Base-by-base conservation (phyloP, 2,329 filamentous ascomycete genomes). In the Diaporthe batatas region DNA sequence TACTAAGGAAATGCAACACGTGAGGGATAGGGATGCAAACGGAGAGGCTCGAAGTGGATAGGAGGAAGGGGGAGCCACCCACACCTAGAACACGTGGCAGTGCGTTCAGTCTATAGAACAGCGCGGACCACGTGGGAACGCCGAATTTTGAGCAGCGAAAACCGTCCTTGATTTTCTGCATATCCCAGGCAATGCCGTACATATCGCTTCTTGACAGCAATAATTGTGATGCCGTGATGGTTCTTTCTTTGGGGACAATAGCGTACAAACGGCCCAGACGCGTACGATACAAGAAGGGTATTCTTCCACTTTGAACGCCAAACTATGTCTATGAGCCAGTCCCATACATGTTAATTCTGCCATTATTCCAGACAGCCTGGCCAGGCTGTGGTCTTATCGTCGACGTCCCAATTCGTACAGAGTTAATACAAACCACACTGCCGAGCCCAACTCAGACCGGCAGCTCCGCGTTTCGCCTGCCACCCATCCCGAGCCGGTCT, bases 391-490 rank as follows among this genome's bases (percentile, higher is more conserved):
- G 23, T 34, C 47, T 71, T 71, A 32, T 51, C 75, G 74, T 51
- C 75, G 74, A 75, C 74, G 75, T 53, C 29, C 32, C 21, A 53
- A 39, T 25, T 21, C 51, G 51, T 32, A 53, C 44, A 65, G 6
- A n/a, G 3, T 42, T 42, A 73, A 68, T 58, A 47, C 42, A 29
- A 2, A 62, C 32, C 44, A 23, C 16, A 47, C 47, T 14, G 32
- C 21, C 62, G n/a, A 39, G 29, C 8, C 47, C n/a, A 21, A 47
- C 74, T 89, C 84, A 95, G 76, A 95, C 94, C 58, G 93, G 94
- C 78, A 97, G 82, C 79, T 96, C 93, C 49, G 91, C 89, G 79
- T 95, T 95, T 77, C 92, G 89, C 78, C 91, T 87, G 36, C 90
- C 79, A 7, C 76, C 90, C 49, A 94, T 83, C 0, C 93, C 92